phyloP scores from a whole-genome alignment of 2,329 filamentous ascomycete species.

The Alternaria novae-zelandiae region DNA sequence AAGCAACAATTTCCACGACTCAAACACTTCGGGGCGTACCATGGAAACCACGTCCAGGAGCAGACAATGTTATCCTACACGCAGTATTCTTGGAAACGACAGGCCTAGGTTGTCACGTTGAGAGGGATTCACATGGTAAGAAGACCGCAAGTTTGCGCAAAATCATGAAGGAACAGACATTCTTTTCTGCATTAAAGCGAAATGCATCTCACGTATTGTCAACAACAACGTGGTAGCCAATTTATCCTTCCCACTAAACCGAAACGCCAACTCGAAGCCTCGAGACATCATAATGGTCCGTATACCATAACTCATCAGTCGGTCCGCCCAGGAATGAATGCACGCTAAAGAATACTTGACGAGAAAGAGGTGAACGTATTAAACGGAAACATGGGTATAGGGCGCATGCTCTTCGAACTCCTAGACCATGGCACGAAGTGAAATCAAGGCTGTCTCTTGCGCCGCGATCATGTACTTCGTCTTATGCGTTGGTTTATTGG shows the following conservation, averaged over 20 bases:
- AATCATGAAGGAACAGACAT: neutral
- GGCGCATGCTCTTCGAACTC: slow-evolving; percentile 4
- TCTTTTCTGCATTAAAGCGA: neutral
- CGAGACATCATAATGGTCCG: neutral
- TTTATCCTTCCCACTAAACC: neutral
- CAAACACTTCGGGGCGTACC: too few species aligned
- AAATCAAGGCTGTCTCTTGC: neutral
- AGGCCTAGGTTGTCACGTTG: neutral
- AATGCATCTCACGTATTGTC: neutral
- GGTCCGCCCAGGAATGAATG: slow-evolving; percentile 7
- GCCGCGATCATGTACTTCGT: slow-evolving; percentile 28
- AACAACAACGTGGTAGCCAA: neutral
- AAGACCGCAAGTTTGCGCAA: neutral
- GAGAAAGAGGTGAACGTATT: slow-evolving; percentile 10
- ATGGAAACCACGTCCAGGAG: too few species aligned
- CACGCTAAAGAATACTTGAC: slow-evolving; percentile 14
- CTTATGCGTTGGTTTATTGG: slow-evolving; percentile 44
- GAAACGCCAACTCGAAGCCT: slow-evolving; percentile 4
- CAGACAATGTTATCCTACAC: neutral
- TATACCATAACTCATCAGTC: slow-evolving; percentile 1
- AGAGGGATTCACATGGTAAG: neutral
- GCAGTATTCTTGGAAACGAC: neutral
- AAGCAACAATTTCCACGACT: neutral
- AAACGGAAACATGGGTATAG: slow-evolving; percentile 9
- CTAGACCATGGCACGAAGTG: neutral